These are phyloP conservation scores for Starmerella tilneyi DNA, from an alignment of 805 yeast genomes.

Conservation along the genomic window DNA sequence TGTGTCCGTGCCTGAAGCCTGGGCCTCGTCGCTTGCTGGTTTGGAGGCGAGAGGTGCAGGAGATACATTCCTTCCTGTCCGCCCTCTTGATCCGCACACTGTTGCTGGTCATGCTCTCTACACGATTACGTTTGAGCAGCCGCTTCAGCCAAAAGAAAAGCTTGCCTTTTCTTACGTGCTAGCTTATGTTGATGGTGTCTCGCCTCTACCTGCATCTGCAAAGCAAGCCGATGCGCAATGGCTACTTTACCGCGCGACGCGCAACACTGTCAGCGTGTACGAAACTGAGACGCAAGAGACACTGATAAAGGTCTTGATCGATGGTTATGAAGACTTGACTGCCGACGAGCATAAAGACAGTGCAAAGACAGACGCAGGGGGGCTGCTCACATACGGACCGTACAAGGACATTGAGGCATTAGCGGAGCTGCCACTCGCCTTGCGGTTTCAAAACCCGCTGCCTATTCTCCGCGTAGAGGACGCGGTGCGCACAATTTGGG, in stretches of 20 bases:
- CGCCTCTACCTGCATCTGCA: constrained; percentile 58
- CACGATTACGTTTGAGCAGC: constrained; percentile 46
- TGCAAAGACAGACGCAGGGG: constrained; percentile 21
- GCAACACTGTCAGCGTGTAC: constrained; percentile 55
- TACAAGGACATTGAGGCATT: constrained; percentile 39
- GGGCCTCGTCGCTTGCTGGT: constrained; percentile 37
- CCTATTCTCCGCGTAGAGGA: constrained; percentile 55
- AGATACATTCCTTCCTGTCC: constrained; percentile 22
- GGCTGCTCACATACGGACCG: constrained; percentile 47
- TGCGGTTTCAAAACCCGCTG: constrained; percentile 52
- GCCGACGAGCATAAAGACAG: constrained; percentile 36
- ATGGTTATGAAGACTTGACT: constrained; percentile 23
- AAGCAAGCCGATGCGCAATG: constrained; percentile 52
- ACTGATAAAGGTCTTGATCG: constrained; percentile 36
- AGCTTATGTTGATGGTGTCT: constrained; percentile 32
- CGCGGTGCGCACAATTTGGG: constrained; percentile 70
- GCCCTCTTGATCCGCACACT: constrained; percentile 25
- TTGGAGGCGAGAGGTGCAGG: constrained; percentile 34
- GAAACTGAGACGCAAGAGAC: constrained; percentile 41
- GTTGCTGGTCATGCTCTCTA: constrained; percentile 30
- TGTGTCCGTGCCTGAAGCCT: constrained; percentile 46
- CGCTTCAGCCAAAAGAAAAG: constrained; percentile 54
- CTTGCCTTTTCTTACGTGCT: constrained; percentile 36
- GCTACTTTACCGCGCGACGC: constrained; percentile 44
- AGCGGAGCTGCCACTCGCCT: constrained; percentile 40